Conservation (phyloP, 352 stramenopile genomes). For the Phytophthora sojae region DNA sequence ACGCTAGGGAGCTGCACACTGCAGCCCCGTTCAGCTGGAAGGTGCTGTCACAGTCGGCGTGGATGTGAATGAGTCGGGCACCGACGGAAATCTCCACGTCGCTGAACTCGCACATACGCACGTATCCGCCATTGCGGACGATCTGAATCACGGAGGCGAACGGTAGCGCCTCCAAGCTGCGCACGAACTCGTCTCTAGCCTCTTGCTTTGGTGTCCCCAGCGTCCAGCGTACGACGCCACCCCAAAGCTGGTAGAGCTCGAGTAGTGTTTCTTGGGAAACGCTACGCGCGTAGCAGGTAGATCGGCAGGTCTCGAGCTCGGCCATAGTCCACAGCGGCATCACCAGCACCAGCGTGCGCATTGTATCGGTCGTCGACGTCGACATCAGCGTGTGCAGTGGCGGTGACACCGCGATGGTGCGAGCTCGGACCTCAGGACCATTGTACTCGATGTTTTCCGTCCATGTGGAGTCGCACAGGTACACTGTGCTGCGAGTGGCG, state of each 20-base stretch:
- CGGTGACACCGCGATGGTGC: conserved; percentile 34
- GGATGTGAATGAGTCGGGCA: conserved; percentile 40
- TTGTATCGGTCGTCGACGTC: conserved; percentile 3
- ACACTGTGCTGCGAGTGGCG: conserved; percentile 30
- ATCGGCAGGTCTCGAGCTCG: conserved; percentile 47
- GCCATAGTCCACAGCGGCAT: conserved; percentile 49
- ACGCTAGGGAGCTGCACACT: conserved; percentile 39
- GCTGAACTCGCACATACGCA: neutral
- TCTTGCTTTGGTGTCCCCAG: conserved; percentile 28
- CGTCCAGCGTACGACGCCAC: conserved; percentile 38
- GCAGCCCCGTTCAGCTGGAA: conserved; percentile 36
- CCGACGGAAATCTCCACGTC: conserved; percentile 20
- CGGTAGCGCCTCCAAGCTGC: conserved; percentile 17
- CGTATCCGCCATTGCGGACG: conserved; percentile 26
- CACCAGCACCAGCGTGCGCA: conserved; percentile 31
- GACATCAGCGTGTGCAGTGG: conserved; percentile 8
- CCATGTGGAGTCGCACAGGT: conserved; percentile 40
- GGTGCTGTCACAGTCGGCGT: conserved; percentile 41
- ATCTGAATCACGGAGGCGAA: conserved; percentile 31
- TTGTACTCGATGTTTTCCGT: neutral
- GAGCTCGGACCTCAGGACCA: conserved; percentile 24
- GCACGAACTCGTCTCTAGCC: conserved; percentile 31
- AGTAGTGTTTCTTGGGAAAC: conserved; percentile 31
- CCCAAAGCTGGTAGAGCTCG: conserved; percentile 45
- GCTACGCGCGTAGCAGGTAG: conserved; percentile 30